These are phyloP conservation scores for Excoecaria agallocha DNA, from an alignment of 345 rosid species.

Conservation along the genomic window DNA sequence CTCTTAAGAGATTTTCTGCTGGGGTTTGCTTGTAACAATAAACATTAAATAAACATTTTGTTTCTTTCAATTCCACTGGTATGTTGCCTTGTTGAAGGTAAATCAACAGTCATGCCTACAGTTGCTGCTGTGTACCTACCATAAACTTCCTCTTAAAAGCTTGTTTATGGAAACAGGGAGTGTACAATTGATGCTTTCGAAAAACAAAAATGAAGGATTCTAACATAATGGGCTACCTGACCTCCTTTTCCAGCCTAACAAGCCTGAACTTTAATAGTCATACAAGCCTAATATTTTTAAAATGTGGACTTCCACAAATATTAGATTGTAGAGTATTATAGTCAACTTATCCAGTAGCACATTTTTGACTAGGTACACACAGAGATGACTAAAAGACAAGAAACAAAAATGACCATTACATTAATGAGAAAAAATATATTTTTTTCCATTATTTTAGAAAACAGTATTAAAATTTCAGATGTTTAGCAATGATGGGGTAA, in stretches of 20 bases:
- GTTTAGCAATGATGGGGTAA: neutral
- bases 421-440: neutral
- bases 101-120: neutral
- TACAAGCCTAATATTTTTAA: neutral
- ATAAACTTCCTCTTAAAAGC: neutral
- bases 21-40: constrained; percentile 24
- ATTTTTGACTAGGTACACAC: too few relatives aligned
- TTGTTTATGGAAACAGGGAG: neutral
- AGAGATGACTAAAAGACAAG: neutral
- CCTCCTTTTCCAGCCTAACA: neutral
- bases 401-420: neutral
- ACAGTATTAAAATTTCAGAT: neutral
- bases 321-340: too few relatives aligned
- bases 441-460: neutral
- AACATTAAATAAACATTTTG: constrained; percentile 4
- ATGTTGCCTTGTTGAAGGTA: neutral
- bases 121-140: neutral
- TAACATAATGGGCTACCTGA: neutral
- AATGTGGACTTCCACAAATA: neutral
- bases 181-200: neutral
- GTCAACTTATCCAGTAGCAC: too few relatives aligned
- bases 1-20: constrained; percentile 11
- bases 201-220: neutral
- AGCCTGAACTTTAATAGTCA: neutral
- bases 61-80: neutral